Evolutionary conservation across 768 basidiomycete genomes (phyloP).

Genomic region (Candolleomyces eurysporus): DNA sequence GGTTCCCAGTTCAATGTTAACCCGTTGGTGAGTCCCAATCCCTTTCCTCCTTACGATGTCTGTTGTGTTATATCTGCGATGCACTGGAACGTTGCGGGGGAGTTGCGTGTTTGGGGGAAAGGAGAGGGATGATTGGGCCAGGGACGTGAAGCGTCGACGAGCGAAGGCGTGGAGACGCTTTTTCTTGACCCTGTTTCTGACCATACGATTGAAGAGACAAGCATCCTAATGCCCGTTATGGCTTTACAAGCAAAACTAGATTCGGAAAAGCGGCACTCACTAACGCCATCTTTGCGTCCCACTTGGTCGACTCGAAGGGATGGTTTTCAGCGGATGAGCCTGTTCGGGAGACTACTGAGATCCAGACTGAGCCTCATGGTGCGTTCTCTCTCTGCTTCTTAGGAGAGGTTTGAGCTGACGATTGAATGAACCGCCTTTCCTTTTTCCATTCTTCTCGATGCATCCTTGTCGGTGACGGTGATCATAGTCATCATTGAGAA

Average conservation of each 20-base stretch:
- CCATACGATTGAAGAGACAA: background rate
- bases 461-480: background rate
- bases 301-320: slow-evolving; percentile 97
- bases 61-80: background rate
- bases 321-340: slow-evolving; percentile 85
- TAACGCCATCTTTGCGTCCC: slow-evolving; percentile 98
- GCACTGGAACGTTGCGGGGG: too few species aligned
- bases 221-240: background rate
- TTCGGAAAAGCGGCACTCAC: slow-evolving; percentile 98
- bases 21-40: slow-evolving; percentile 68
- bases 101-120: background rate
- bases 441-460: background rate
- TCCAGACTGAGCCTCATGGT: slow-evolving; percentile 94
- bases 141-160: slow-evolving; percentile 8
- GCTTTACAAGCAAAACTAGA: slow-evolving; percentile 82
- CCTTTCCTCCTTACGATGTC: slow-evolving; percentile 1
- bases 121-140: background rate
- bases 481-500: slow-evolving; percentile 89
- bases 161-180: background rate
- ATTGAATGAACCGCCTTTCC: too few species aligned
- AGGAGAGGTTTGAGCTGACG: too few species aligned
- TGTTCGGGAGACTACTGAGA: slow-evolving; percentile 94
- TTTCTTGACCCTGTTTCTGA: background rate
- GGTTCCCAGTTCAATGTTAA: slow-evolving; percentile 99
- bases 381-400: too few species aligned